phyloP scores from a whole-genome alignment of 73 alveolate species.

The Symbiodinium pilosum region DNA sequence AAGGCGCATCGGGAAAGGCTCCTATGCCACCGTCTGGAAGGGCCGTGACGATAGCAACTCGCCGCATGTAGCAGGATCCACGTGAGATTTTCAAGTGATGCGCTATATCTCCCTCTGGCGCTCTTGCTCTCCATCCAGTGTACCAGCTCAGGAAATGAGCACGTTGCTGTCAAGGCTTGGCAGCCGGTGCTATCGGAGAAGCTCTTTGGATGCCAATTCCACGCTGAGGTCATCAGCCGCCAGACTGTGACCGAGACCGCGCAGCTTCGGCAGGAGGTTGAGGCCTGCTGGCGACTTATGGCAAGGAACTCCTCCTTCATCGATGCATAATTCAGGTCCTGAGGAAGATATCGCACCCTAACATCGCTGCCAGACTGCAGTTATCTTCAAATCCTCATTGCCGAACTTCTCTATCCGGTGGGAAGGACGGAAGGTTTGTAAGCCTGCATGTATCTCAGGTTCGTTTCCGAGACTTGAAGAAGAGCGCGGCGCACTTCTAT shows the following conservation, averaged over 20 bases:
- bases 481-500: slow-evolving; percentile 97
- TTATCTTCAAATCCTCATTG: too few species aligned
- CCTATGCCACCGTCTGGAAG: slow-evolving; percentile 96
- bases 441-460: slow-evolving; percentile 54
- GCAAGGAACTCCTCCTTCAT: neutral
- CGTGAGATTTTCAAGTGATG: neutral
- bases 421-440: neutral
- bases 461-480: slow-evolving; percentile 93
- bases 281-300: slow-evolving; percentile 27
- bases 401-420: neutral
- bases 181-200: too few species aligned
- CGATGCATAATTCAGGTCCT: slow-evolving; percentile 64
- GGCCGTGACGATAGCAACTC: slow-evolving; percentile 84
- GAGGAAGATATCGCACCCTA: slow-evolving; percentile 71
- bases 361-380: slow-evolving; percentile 76
- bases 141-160: neutral
- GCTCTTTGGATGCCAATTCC: too few species aligned
- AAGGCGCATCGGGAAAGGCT: slow-evolving; percentile 96
- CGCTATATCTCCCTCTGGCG: too few species aligned
- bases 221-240: slow-evolving; percentile 95
- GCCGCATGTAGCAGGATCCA: neutral
- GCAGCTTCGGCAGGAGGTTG: slow-evolving; percentile 96
- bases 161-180: neutral
- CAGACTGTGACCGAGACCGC: slow-evolving; percentile 95
- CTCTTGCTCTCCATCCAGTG: too few species aligned